Evolutionary conservation across 1,284 basidiomycete genomes (phyloP).

Genomic region (Ceratobasidium sp.): DNA sequence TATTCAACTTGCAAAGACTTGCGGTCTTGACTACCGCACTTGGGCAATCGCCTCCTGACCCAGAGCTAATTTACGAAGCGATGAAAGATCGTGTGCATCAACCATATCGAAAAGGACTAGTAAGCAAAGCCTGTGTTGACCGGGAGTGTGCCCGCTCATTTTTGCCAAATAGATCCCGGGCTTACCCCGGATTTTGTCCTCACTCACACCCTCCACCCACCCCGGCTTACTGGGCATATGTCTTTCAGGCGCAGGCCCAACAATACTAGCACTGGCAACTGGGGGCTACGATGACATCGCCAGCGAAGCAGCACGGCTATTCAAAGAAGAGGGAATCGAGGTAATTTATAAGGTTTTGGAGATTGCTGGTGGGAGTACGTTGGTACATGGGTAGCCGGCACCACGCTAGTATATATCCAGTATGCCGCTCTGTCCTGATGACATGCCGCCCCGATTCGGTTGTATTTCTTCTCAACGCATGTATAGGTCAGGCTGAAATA

Average conservation of each 20-base stretch:
- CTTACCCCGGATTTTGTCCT: constrained; percentile 86
- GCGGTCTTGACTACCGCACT: constrained; percentile 98
- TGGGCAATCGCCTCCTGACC: constrained; percentile 87
- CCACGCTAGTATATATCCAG: background rate
- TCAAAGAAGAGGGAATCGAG: constrained; percentile 72
- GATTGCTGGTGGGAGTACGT: constrained; percentile 62
- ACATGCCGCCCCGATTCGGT: no score
- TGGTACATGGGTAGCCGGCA: background rate
- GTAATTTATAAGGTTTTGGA: constrained; percentile 83
- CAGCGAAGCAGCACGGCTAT: constrained; percentile 78
- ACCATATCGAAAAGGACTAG: constrained; percentile 90
- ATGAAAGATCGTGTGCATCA: constrained; percentile 99
- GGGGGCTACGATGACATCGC: constrained; percentile 83
- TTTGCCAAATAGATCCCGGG: constrained; percentile 83
- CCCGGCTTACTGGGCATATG: constrained; percentile 96
- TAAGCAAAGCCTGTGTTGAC: constrained; percentile 52
- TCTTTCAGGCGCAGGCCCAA: constrained; percentile 96
- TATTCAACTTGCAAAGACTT: constrained; percentile 97
- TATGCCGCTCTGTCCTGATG: no score
- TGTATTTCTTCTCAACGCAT: background rate
- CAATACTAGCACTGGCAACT: constrained; percentile 96
- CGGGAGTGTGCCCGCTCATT: background rate
- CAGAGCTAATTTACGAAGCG: constrained; percentile 95
- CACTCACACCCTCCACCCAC: constrained; percentile 87
- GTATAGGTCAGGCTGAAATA: background rate